Base-by-base conservation (phyloP, 495 filamentous ascomycete species). In the Amniculicola lignicola region DNA sequence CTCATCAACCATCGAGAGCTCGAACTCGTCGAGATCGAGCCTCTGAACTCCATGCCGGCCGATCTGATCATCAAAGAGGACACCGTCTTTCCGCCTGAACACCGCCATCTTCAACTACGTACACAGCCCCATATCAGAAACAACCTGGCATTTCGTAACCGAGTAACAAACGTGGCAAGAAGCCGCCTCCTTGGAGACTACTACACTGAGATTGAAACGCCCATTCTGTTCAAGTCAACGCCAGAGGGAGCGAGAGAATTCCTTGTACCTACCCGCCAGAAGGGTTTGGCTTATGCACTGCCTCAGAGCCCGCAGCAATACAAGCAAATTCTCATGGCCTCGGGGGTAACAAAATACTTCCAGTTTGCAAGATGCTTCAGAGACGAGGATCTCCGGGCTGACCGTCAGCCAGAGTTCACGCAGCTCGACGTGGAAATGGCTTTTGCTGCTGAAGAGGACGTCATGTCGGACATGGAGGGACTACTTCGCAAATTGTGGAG, bases 261-360 rank as follows among this genome's bases (percentile, higher is more conserved):
- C 58, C 64, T 98, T n/a, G 90, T 98, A 2, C 93, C 93, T 0
- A 94, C 92, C 0, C 75, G 93, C 18, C 78, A 75, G 16, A 77
- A 74, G 23, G 90, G 89, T 0, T 67, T 84, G 22, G 88, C 87
- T 18, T 98, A 97, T 72, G 93, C 94, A 10, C 71, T 98, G 21
- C 90, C 93, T 0, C 93, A 98, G 65, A 96, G 91, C 54, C 93
- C 93, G 6, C 93, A 98, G 71, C 93, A 98, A 68, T 97, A 96
- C 69, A 98, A 98, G 70, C 93, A 98, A 72, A 92, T 97, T 36
- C 78, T 98, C 16, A 96, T 98, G 90, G 87, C 90, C 7, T 86
- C 85, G 64, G 91, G 92, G 0, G 78, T 97, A 15, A 69, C 74
- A 4, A 78, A 77, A 6, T 98, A 98, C 69, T 95, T 81, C 66